Base-by-base conservation (phyloP, 495 filamentous ascomycete genomes). In the Aspergillus campestris region DNA sequence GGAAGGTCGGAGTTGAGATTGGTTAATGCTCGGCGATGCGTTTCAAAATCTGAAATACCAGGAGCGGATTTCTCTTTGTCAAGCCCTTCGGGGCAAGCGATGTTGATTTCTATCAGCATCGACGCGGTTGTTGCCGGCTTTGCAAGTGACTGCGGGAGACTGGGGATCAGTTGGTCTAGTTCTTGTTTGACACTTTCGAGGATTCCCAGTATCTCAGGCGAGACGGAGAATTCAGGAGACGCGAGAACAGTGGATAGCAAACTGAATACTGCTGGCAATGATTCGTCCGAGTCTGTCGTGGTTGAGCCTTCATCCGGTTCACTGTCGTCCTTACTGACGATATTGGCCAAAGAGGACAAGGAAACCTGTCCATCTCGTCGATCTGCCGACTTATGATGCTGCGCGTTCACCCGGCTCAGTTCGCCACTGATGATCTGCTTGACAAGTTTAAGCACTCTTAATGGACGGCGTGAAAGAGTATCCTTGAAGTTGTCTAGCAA, bases 1-100 rank as follows among this genome's bases (percentile, higher is more conserved):
- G 87, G 77, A 0, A 87, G 79, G 0, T 82, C 76, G 44, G 87
- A 86, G 13, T 81, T 82, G 44, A 92, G 79, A 55, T 90, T 86
- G 1, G 73, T 77, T 28, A 92, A 67, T 6, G 85, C 86, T 12
- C 85, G 72, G 41, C 69, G 74, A 52, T 92, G 86, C 0, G 73
- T 82, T 44, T 87, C 82, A 28, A 80, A 75, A 54, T 89, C 83
- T 45, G 82, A 73, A 9, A 75, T 52, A 42, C 83, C 73, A 8
- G 64, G 38, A 6, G 66, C 60, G 13, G 45, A 32, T 15, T 68
- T 49, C 30, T 66, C 52, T 3, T 61, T 60, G n/a, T 71, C 69
- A 6, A 70, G 33, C 8, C 71, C 60, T 40, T 80, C 74, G 3
- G 77, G 67, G 47, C 77, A 77, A 27, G 64, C 66, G 14, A 85